phyloP scores from a whole-genome alignment of 192 early-diverging fungal species.

The Endogone sp. region DNA sequence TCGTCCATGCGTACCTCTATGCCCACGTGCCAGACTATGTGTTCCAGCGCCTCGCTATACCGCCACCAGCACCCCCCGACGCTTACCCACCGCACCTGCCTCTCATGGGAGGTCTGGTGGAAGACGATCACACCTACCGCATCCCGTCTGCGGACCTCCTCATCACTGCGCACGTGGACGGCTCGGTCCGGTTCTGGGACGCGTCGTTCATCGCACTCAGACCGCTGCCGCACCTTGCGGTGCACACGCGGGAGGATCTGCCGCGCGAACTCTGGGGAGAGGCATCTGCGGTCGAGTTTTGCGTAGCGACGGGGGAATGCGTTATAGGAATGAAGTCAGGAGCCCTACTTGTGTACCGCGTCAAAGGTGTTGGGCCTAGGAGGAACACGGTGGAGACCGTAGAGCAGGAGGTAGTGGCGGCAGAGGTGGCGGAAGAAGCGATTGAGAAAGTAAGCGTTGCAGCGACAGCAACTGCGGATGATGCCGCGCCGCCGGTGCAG shows the following conservation, averaged over 20 bases:
- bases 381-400: conserved; percentile 1
- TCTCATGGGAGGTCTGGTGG: conserved; percentile 30
- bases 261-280: conserved; percentile 15
- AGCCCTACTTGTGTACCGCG: conserved; percentile 15
- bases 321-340: conserved; percentile 31
- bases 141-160: conserved; percentile 35
- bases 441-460: neutral
- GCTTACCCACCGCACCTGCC: conserved; percentile 25
- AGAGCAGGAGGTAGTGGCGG: neutral
- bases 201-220: conserved; percentile 32
- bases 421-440: neutral
- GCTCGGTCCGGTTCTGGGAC: conserved; percentile 44
- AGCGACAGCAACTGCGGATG: neutral
- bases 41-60: conserved; percentile 13
- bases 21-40: conserved; percentile 15
- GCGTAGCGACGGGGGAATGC: conserved; percentile 15
- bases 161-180: conserved; percentile 34
- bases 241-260: conserved; percentile 20
- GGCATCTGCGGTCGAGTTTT: conserved; percentile 30
- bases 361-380: neutral
- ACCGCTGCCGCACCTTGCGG: conserved; percentile 34
- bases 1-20: conserved; percentile 22
- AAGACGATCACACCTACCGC: conserved; percentile 24
- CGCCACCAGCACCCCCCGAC: neutral
- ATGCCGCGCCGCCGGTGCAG: neutral